Percentiles rank a stretch among this genome's conserved stretches.
Evolutionary conservation across 2,329 filamentous ascomycete genomes (phyloP).

Genomic region (Cryphonectria naterciae): DNA sequence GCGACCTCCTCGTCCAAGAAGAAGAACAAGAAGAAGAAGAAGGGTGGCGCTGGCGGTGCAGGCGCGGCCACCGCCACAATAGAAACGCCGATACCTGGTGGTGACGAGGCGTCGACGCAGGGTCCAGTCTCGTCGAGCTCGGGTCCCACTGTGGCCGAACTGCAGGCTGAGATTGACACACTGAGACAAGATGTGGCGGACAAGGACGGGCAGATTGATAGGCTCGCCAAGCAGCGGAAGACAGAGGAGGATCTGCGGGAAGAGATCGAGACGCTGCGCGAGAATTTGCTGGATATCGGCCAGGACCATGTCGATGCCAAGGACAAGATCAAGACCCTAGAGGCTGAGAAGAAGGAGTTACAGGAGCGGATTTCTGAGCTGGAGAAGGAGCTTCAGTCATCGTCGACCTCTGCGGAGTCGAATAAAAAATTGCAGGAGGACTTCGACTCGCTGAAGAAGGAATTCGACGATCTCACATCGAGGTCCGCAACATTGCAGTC

Average conservation of each 20-base stretch:
- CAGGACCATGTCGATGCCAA: conserved; percentile 84
- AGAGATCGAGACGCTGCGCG: conserved; percentile 82
- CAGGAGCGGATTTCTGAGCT: conserved; percentile 67
- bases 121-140: conserved; percentile 38
- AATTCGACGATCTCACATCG: conserved; percentile 70
- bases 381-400: conserved; percentile 67
- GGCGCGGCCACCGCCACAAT: conserved; percentile 44
- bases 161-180: conserved; percentile 54
- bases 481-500: conserved; percentile 74
- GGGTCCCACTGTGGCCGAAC: conserved; percentile 39
- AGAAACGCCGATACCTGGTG: conserved; percentile 44
- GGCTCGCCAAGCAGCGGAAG: conserved; percentile 69
- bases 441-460: conserved; percentile 56
- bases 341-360: conserved; percentile 69
- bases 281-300: conserved; percentile 78
- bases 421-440: conserved; percentile 64
- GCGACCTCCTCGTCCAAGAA: conserved; percentile 54
- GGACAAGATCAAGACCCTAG: conserved; percentile 72
- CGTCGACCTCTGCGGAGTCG: conserved; percentile 43
- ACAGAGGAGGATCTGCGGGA: conserved; percentile 80
- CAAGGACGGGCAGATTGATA: conserved; percentile 75
- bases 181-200: conserved; percentile 59
- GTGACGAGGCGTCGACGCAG: conserved; percentile 42
- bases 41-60: conserved; percentile 58
- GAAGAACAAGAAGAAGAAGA: conserved; percentile 92